Evolutionary conservation across 176 grass and related monocot genomes (phyloP), one percentile per base, ranked within the genome.

Genomic region (Puccinellia tenuiflora): DNA sequence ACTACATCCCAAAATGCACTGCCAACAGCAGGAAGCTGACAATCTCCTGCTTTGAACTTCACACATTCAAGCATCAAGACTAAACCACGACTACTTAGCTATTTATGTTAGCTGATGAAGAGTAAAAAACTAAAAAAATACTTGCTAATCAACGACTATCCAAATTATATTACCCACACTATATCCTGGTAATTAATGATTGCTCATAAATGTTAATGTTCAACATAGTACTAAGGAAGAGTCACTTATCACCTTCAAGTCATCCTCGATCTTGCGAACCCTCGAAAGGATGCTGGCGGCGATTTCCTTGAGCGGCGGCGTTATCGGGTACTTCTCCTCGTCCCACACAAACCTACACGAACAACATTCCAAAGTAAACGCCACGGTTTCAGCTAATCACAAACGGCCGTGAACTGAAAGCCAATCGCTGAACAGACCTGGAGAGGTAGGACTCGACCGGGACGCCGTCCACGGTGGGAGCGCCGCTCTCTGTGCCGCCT

Each of bases 361-460:
- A 39, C 4, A 39, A 39, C 24, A 60, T 28, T 29, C 31, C 20
- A 79, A 54, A 45, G 39, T 9, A 53, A 28, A 78, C 26, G 59
- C 28, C 17, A 61, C 25, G 29, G 56, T 29, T 72, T 34, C 20
- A 66, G 24, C 26, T 66, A 40, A 68, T 28, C 69, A 28, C 69
- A 42, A 14, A 15, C 39, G 15, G 0, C 8, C 29, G 6, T 3
- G 1, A n/a, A n/a, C 33, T 29, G 43, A 20, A 73, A 29, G 5
- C 40, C 69, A 53, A 61, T 48, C 40, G 28, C 39, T 35, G 15
- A 48, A 25, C 18, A 50, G 15, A 98, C 96, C 92, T 95, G 63
- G 96, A 95, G 48, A 98, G 86, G 78, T 90, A 98, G 68, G 96
- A 90, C 57, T 98, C 96, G 17, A 96, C 93, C 0, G 96, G 96